These are phyloP conservation scores for Buddleja alternifolia DNA, from an alignment of 257 asterid genomes.

Conservation along the genomic window DNA sequence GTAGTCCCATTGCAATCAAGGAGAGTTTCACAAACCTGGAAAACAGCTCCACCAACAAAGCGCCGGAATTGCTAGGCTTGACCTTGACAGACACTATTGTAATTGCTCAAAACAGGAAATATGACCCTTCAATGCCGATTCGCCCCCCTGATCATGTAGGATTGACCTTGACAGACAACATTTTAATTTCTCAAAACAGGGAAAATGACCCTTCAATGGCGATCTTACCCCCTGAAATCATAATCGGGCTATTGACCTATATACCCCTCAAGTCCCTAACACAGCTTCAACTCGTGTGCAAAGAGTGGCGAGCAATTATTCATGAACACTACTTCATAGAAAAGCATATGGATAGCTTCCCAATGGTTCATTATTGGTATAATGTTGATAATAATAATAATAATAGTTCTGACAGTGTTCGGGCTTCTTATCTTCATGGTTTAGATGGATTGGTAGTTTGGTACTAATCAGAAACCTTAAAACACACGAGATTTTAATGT, in stretches of 20 bases:
- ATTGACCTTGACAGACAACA: too few species aligned
- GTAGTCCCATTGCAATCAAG: background rate
- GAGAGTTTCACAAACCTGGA: background rate
- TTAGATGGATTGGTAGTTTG: slow-evolving; percentile 35
- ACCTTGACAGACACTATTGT: too few species aligned
- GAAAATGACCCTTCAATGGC: background rate
- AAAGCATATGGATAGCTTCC: slow-evolving; percentile 20
- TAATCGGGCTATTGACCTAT: slow-evolving; percentile 24
- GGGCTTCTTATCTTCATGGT: background rate
- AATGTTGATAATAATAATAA: background rate
- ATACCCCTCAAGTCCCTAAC: slow-evolving; percentile 23
- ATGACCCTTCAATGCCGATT: too few species aligned
- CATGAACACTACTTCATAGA: slow-evolving; percentile 24
- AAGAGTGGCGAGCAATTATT: slow-evolving; percentile 17
- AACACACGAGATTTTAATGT: background rate
- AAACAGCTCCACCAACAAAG: background rate
- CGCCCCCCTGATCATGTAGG: too few species aligned
- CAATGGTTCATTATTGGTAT: background rate
- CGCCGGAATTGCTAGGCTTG: background rate
- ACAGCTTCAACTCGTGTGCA: slow-evolving; percentile 30
- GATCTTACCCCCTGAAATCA: slow-evolving; percentile 2
- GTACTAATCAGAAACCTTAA: background rate
- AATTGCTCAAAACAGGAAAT: background rate
- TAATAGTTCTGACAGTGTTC: too few species aligned
- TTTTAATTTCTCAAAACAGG: background rate